phyloP scores from a whole-genome alignment of 805 yeast genomes.

The Tetrapisispora phaffii region DNA sequence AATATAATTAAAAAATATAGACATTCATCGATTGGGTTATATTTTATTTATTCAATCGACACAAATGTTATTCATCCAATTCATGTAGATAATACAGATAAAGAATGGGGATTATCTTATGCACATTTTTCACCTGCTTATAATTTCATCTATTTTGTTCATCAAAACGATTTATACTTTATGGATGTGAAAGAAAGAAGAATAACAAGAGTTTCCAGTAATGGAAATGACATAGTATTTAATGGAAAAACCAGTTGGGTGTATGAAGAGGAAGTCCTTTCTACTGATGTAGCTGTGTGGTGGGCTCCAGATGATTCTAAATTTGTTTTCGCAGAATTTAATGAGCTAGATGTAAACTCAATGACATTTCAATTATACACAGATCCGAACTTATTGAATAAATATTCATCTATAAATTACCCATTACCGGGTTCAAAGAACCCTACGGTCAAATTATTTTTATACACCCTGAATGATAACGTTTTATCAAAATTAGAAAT shows the following conservation, averaged over 20 bases:
- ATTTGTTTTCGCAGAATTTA: conserved; percentile 44
- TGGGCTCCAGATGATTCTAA: conserved; percentile 59
- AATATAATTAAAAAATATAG: conserved; percentile 48
- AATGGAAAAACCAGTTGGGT: conserved; percentile 80
- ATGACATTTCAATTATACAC: conserved; percentile 46
- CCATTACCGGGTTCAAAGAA: conserved; percentile 65
- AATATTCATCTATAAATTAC: conserved; percentile 40
- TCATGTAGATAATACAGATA: conserved; percentile 8
- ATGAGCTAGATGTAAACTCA: conserved; percentile 50
- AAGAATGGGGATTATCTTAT: conserved; percentile 24
- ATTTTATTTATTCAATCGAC: conserved; percentile 50
- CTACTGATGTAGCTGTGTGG: conserved; percentile 52
- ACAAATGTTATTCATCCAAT: conserved; percentile 29
- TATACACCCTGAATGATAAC: conserved; percentile 31
- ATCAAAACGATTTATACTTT: conserved; percentile 45
- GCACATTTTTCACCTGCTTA: conserved; percentile 56
- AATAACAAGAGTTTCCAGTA: conserved; percentile 26
- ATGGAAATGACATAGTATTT: conserved; percentile 43
- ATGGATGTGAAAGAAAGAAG: conserved; percentile 27
- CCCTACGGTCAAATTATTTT: conserved; percentile 42
- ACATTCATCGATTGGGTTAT: conserved; percentile 53
- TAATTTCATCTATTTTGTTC: conserved; percentile 46
- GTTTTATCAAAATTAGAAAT: conserved; percentile 18
- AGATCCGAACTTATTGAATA: conserved; percentile 37
- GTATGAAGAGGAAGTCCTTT: conserved; percentile 70